phyloP scores from a whole-genome alignment of 2,329 filamentous ascomycete genomes.

The Fusarium chlamydosporum region DNA sequence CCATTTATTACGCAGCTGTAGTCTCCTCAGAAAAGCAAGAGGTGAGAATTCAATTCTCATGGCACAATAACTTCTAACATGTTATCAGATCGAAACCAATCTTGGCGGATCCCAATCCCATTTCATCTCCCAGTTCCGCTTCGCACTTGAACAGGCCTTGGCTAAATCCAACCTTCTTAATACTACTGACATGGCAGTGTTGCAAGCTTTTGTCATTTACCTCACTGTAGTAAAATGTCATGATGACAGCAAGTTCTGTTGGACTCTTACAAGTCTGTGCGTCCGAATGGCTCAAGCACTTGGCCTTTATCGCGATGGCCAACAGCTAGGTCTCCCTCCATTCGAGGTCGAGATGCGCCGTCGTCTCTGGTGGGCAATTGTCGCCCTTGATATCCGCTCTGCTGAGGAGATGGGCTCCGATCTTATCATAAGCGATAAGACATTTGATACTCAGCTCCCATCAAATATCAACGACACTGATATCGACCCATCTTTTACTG shows the following conservation, averaged over 20 bases:
- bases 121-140: slow-evolving; percentile 40
- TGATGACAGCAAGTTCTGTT: slow-evolving; percentile 41
- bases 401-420: slow-evolving; percentile 43
- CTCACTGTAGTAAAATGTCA: slow-evolving; percentile 43
- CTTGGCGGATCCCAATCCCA: slow-evolving; percentile 36
- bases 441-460: slow-evolving; percentile 41
- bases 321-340: slow-evolving; percentile 32
- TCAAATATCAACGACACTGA: slow-evolving; percentile 43
- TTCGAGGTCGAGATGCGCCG: slow-evolving; percentile 47
- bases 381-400: slow-evolving; percentile 40
- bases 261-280: slow-evolving; percentile 40
- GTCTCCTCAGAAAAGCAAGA: slow-evolving; percentile 34
- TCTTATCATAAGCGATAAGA: slow-evolving; percentile 36
- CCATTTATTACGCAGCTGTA: slow-evolving; percentile 40
- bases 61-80: slow-evolving; percentile 5
- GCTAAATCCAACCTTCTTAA: slow-evolving; percentile 44
- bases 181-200: slow-evolving; percentile 37
- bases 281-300: slow-evolving; percentile 42
- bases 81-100: slow-evolving; percentile 31
- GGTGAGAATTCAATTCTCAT: slow-evolving; percentile 1
- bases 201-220: slow-evolving; percentile 42
- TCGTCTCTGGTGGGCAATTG: slow-evolving; percentile 43
- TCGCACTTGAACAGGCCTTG: slow-evolving; percentile 42
- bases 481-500: slow-evolving; percentile 39
- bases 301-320: slow-evolving; percentile 40